Base-by-base conservation (phyloP, 2,329 filamentous ascomycete species). In the Pseudonectria buxi region DNA sequence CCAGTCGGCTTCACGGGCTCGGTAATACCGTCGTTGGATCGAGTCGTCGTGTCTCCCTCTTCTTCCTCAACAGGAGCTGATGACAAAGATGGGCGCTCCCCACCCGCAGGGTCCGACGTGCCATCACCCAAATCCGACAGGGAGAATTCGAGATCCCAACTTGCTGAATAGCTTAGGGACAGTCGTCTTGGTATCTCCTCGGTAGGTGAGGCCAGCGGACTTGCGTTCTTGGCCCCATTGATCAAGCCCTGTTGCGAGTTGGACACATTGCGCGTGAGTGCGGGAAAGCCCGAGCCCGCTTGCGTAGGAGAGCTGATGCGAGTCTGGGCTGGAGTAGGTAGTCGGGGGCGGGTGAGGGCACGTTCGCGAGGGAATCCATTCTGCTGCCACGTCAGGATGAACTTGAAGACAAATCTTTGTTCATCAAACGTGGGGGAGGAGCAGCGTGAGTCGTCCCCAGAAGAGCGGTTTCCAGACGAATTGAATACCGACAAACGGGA, bases 281-380 rank as follows among this genome's bases (percentile, higher is more conserved):
- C 61, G 4, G 70, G 64, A 7, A 63, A 55, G 6, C 60, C 59
- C 0, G 62, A 54, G 14, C 62, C 63, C 30, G 54, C 60, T 9
- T 61, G 58, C 10, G 59, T 43, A 10, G 64, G 58, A 2, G 58
- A 57, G 16, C 59, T 67, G 10, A 89, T 64, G 38, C 76, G 73
- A 10, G 72, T 65, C 49, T 90, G 84, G 0, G 86, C 84, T 0
- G 82, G 74, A 3, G 70, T 69, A 0, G 86, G 86, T 4, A 92
- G 70, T 10, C 81, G 71, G 2, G 86, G 85, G 5, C 78, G 72
- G 14, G 69, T 70, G 14, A 89, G 65, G n/a, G 81, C 71, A 3
- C 78, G 74, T 27, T 81, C 74, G 3, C 72, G 74, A 1, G 67
- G 64, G 34, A 74, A 68, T 14, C 69, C 58, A 15, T 73, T 73